Percentiles rank a stretch among this genome's conserved stretches.
These are phyloP conservation scores for Teratosphaeria pseudoeucalypti DNA, from an alignment of 2,329 filamentous ascomycete genomes.

Conservation along the genomic window DNA sequence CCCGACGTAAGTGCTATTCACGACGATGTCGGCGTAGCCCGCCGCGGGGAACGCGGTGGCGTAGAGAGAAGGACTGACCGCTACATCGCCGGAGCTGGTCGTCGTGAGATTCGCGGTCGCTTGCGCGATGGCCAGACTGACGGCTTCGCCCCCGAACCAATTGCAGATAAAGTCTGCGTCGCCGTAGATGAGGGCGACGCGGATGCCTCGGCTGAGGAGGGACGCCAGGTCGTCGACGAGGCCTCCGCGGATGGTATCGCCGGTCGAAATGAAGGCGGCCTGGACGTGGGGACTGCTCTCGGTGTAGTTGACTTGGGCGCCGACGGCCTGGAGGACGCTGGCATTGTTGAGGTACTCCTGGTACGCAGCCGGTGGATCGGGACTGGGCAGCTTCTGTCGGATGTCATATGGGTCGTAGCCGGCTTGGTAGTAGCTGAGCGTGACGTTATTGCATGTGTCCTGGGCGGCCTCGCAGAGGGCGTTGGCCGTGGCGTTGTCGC, in stretches of 20 bases:
- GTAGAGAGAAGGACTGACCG: conserved; percentile 27
- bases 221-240: conserved; percentile 32
- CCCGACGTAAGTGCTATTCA: conserved; percentile 57
- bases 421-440: conserved; percentile 8
- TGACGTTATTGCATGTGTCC: conserved; percentile 16
- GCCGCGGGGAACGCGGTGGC: conserved; percentile 49
- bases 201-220: conserved; percentile 33
- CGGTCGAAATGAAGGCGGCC: conserved; percentile 33
- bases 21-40: conserved; percentile 62
- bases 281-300: conserved; percentile 30
- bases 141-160: conserved; percentile 64
- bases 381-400: conserved; percentile 44
- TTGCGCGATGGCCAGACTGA: conserved; percentile 48
- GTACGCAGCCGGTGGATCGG: conserved; percentile 43
- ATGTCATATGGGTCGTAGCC: conserved; percentile 41
- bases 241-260: conserved; percentile 34
- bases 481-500: conserved; percentile 25
- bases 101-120: conserved; percentile 11
- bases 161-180: conserved; percentile 47
- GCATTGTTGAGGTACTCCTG: conserved; percentile 42
- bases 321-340: conserved; percentile 39
- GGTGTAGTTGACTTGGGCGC: conserved; percentile 42
- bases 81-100: neutral
- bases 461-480: conserved; percentile 13
- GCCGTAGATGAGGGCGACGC: conserved; percentile 50